Base-by-base conservation (phyloP, 2,329 filamentous ascomycete genomes). In the Colletotrichum plurivorum region DNA sequence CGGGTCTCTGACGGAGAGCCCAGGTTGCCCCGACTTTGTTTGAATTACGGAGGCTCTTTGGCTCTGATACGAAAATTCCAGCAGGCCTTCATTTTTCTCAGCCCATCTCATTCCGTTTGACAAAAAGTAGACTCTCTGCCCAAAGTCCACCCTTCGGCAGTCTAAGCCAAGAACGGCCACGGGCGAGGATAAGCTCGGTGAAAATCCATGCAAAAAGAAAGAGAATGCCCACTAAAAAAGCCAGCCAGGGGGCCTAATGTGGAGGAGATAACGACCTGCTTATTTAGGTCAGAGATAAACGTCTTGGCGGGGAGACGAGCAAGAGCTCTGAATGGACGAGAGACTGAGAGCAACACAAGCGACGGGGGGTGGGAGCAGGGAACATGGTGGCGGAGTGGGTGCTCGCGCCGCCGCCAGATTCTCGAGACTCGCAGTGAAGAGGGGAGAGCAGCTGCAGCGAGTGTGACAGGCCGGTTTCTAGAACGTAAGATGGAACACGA, bases 201-300 rank as follows among this genome's bases (percentile, higher is more conserved):
- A 31, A 18, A 66, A 60, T 7, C 62, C 66, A 66, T 69, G 62
- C 51, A 36, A 5, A 49, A 18, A 49, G 13, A 36, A 36, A 36
- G 31, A 36, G 31, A 36, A 31, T 43, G 25, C 36, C 53, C 46
- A 63, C 41, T 31, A 20, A 20, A 60, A 22, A 45, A 39, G 20
- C 9, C 22, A 25, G 41, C 56, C 51, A 22, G 52, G 41, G 39
- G 41, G 39, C 15, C 12, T 48, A 22, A 15, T 27, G 66, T 66
- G 66, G 66, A 66, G 62, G 62, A 69, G 67, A 67, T 69, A 69
- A 66, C 55, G 66, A 67, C 62, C 67, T 69, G 67, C 67, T 60
- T 66, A 56, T 66, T 69, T 61, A n/a, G 67, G 55, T 13, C 55
- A 69, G 62, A 69, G 67, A 69, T 69, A 69, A 67, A 69, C 36